These are phyloP conservation scores for Auxenochlorella protothecoides DNA, from an alignment of 139 green algal genomes.

Conservation along the genomic window DNA sequence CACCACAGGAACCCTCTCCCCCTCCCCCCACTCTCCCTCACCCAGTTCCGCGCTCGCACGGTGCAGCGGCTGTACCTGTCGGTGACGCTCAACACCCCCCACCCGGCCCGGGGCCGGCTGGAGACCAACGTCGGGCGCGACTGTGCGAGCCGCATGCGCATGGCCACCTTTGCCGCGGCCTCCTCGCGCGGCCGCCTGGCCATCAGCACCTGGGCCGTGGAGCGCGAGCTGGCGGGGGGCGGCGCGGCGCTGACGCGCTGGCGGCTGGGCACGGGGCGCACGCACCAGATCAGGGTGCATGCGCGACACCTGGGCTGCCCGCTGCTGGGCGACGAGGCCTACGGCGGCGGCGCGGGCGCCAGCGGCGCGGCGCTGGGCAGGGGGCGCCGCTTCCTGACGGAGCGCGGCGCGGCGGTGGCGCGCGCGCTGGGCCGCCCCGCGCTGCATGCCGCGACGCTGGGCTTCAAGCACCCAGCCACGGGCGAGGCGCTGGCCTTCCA, in stretches of 20 bases:
- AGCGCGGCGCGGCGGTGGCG: conserved; percentile 5
- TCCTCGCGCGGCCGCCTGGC: conserved; percentile 34
- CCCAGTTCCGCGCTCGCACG: conserved; percentile 76
- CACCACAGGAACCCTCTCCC: too few species aligned
- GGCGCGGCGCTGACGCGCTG: conserved; percentile 74
- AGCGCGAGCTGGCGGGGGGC: conserved; percentile 54
- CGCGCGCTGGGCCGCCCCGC: conserved; percentile 47
- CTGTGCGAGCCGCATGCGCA: conserved; percentile 57
- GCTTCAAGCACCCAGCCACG: conserved; percentile 60
- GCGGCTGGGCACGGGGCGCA: conserved; percentile 87
- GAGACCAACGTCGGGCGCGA: conserved; percentile 56
- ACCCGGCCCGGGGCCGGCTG: conserved; percentile 28
- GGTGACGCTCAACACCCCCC: conserved; percentile 44
- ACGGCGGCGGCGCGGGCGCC: conserved; percentile 47
- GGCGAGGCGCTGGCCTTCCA: conserved; percentile 54
- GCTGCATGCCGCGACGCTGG: conserved; percentile 72
- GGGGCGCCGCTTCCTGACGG: background rate
- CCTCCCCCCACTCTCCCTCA: too few species aligned
- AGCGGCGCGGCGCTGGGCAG: conserved; percentile 9
- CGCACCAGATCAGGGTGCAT: conserved; percentile 93
- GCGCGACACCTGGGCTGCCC: conserved; percentile 72
- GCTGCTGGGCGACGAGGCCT: conserved; percentile 80
- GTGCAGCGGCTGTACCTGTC: conserved; percentile 61
- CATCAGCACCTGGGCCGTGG: conserved; percentile 64
- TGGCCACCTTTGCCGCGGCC: conserved; percentile 50